These are phyloP conservation scores for Jamesozyma spencerorum DNA, from an alignment of 805 yeast genomes.

Conservation along the genomic window DNA sequence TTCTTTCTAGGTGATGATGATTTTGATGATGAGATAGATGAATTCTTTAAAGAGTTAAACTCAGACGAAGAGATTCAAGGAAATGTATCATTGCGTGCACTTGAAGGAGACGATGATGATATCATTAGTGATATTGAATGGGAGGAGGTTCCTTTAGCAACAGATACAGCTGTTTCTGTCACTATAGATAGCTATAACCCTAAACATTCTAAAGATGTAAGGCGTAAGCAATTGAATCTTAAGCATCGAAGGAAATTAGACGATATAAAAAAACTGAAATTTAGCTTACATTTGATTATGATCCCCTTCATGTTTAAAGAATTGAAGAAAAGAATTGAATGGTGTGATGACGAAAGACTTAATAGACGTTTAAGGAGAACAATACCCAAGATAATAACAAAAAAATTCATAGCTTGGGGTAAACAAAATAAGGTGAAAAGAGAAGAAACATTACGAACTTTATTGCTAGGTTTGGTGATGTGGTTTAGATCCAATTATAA, in stretches of 20 bases:
- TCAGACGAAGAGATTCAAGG: neutral
- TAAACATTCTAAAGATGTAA: neutral
- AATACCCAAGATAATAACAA: slow-evolving; percentile 19
- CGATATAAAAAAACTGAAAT: slow-evolving; percentile 9
- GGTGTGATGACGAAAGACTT: slow-evolving; percentile 13
- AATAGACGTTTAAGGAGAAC: slow-evolving; percentile 16
- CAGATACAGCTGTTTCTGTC: neutral
- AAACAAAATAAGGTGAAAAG: neutral
- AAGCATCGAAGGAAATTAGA: slow-evolving; percentile 2
- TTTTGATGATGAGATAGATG: slow-evolving; percentile 1
- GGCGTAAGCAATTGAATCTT: neutral
- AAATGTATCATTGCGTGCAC: too few relatives aligned
- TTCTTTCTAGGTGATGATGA: neutral
- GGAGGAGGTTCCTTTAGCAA: slow-evolving; percentile 22
- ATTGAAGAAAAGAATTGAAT: slow-evolving; percentile 8
- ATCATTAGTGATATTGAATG: slow-evolving; percentile 16
- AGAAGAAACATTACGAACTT: slow-evolving; percentile 8
- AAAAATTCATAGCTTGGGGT: slow-evolving; percentile 12
- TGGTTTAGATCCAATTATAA: slow-evolving; percentile 23
- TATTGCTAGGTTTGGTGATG: slow-evolving; percentile 16
- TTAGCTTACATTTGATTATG: slow-evolving; percentile 13
- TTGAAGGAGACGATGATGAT: slow-evolving; percentile 1
- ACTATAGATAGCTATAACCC: neutral
- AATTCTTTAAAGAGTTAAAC: neutral
- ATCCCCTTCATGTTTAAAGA: slow-evolving; percentile 16